phyloP scores from a whole-genome alignment of 2,329 filamentous ascomycete species.

The Rachicladosporium sp. region DNA sequence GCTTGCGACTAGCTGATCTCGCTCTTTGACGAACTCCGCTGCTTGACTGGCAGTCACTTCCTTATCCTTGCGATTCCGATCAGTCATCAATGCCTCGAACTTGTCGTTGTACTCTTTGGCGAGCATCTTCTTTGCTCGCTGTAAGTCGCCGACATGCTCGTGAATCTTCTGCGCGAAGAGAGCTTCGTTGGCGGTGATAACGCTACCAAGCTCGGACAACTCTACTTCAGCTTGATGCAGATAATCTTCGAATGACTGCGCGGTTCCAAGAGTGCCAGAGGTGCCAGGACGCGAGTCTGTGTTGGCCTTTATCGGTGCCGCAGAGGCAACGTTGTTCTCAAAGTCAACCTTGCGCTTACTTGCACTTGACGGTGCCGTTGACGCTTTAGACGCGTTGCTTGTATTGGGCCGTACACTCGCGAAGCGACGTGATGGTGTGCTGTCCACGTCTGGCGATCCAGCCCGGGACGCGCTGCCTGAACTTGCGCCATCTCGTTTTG shows the following conservation, averaged over 20 bases:
- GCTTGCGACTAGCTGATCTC: constrained; percentile 18
- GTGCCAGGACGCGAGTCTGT: too few relatives aligned
- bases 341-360: too few relatives aligned
- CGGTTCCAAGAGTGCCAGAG: background rate
- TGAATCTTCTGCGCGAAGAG: constrained; percentile 24
- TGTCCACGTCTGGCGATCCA: too few relatives aligned
- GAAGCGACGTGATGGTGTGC: too few relatives aligned
- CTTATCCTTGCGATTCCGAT: constrained; percentile 20
- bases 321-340: too few relatives aligned
- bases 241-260: constrained; percentile 24
- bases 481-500: too few relatives aligned
- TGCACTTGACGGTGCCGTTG: too few relatives aligned
- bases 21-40: constrained; percentile 21
- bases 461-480: too few relatives aligned
- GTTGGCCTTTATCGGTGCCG: too few relatives aligned
- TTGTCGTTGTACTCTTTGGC: constrained; percentile 22
- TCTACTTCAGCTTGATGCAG: constrained; percentile 21
- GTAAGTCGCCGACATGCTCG: constrained; percentile 25
- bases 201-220: constrained; percentile 22
- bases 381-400: too few relatives aligned
- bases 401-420: too few relatives aligned
- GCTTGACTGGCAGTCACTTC: constrained; percentile 18
- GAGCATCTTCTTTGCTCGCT: constrained; percentile 23
- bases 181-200: constrained; percentile 23
- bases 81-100: constrained; percentile 19